These are phyloP conservation scores for Ajuga chamaepitys DNA, from an alignment of 257 asterid species.

Conservation along the genomic window DNA sequence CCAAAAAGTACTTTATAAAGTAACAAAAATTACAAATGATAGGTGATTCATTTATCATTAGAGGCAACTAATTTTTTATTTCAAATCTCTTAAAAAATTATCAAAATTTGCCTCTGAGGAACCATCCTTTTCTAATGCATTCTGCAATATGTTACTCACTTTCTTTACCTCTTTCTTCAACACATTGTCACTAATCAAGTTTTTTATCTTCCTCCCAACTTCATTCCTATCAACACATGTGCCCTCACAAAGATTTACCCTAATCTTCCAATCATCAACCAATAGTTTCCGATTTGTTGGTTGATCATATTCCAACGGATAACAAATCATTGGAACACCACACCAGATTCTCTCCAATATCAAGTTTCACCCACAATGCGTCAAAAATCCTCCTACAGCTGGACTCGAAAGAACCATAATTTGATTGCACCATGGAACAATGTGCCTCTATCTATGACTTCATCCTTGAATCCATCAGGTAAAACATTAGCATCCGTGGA, in stretches of 20 bases:
- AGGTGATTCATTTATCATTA: background rate
- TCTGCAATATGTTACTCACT: constrained; percentile 10
- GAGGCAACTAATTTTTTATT: constrained; percentile 10
- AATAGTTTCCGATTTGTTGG: constrained; percentile 35
- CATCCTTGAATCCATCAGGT: constrained; percentile 19
- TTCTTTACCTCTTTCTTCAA: constrained; percentile 25
- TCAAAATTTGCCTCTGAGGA: constrained; percentile 29
- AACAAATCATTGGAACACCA: constrained; percentile 52
- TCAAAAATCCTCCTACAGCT: constrained; percentile 41
- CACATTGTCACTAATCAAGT: constrained; percentile 18
- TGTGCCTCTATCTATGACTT: constrained; percentile 16
- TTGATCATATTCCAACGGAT: constrained; percentile 39
- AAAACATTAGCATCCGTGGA: constrained; percentile 7
- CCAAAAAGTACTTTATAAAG: too few relatives aligned
- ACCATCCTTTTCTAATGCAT: constrained; percentile 30
- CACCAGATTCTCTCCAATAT: constrained; percentile 43
- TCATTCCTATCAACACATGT: constrained; percentile 19
- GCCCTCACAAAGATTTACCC: constrained; percentile 36
- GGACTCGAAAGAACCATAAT: constrained; percentile 23
- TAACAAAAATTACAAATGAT: too few relatives aligned
- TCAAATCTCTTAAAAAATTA: constrained; percentile 30
- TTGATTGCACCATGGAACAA: constrained; percentile 45
- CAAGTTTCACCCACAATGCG: constrained; percentile 60
- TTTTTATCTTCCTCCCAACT: constrained; percentile 25
- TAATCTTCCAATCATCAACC: constrained; percentile 48